Evolutionary conservation across 2,329 filamentous ascomycete genomes (phyloP).

Genomic region (Dothideomycetidae sp.): DNA sequence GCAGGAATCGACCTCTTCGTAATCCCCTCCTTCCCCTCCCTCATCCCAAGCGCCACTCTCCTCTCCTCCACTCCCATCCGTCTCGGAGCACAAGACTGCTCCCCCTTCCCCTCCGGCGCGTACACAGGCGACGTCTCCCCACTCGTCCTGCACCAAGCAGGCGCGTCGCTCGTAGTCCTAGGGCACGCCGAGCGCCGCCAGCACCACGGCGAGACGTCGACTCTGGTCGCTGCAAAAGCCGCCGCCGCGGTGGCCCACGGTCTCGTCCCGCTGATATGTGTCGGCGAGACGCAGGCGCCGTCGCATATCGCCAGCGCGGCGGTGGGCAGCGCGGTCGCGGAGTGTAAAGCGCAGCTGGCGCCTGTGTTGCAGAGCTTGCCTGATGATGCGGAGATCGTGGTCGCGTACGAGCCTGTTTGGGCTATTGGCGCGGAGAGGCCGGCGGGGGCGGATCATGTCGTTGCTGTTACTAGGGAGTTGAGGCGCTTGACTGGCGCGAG

Average conservation of each 20-base stretch:
- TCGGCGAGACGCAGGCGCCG: constrained; percentile 51
- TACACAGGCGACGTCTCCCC: constrained; percentile 70
- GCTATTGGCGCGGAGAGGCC: constrained; percentile 65
- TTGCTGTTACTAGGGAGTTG: constrained; percentile 52
- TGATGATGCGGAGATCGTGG: constrained; percentile 50
- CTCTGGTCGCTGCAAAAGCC: constrained; percentile 52
- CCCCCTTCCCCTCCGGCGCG: constrained; percentile 54
- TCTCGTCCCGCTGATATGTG: constrained; percentile 64
- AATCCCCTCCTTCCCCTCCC: constrained; percentile 61
- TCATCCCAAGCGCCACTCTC: constrained; percentile 39
- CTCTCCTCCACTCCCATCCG: constrained; percentile 40
- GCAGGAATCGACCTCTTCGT: constrained; percentile 56
- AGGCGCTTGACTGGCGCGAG: constrained; percentile 40
- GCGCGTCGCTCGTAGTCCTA: constrained; percentile 59
- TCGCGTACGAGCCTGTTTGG: constrained; percentile 84
- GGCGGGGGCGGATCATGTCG: constrained; percentile 57
- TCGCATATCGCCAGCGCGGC: constrained; percentile 32
- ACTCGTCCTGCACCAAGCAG: constrained; percentile 48
- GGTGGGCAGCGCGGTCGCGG: constrained; percentile 45
- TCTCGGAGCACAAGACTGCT: constrained; percentile 64
- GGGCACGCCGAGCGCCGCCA: constrained; percentile 67
- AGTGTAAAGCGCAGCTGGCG: constrained; percentile 53
- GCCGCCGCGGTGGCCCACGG: constrained; percentile 52
- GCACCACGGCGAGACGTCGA: constrained; percentile 63
- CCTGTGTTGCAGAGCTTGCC: constrained; percentile 48